Evolutionary conservation across 2,329 filamentous ascomycete species (phyloP).

Genomic region (Venturia carpophila): DNA sequence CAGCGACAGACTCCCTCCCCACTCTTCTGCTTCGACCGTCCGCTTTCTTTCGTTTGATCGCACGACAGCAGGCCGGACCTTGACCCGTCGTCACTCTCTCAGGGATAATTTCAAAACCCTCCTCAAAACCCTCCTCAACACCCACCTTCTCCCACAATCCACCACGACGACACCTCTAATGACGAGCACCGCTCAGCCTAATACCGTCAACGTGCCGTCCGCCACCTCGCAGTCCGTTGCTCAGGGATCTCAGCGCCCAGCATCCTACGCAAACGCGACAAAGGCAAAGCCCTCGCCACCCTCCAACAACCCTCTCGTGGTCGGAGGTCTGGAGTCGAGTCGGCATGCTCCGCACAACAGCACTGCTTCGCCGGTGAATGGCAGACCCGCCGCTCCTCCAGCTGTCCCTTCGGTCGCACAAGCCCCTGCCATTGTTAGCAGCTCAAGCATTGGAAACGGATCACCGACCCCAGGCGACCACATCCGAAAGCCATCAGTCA

Average conservation of each 20-base stretch:
- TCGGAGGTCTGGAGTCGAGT: constrained; percentile 41
- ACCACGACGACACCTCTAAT: constrained; percentile 41
- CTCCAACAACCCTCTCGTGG: constrained; percentile 45
- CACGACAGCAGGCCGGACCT: constrained; percentile 9
- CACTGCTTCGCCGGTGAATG: constrained; percentile 69
- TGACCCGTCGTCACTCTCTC: constrained; percentile 14
- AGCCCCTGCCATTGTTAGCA: constrained; percentile 54
- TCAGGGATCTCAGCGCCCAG: constrained; percentile 43
- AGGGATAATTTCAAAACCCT: constrained; percentile 8
- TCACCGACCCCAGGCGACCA: constrained; percentile 54
- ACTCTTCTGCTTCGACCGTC: neutral
- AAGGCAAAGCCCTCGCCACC: constrained; percentile 44
- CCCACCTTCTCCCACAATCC: neutral
- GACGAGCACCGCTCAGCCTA: constrained; percentile 51
- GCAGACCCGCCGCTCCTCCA: constrained; percentile 63
- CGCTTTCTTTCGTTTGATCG: constrained; percentile 7
- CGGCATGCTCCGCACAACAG: constrained; percentile 49
- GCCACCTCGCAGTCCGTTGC: constrained; percentile 39
- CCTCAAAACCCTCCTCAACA: neutral
- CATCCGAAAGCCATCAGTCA: constrained; percentile 79
- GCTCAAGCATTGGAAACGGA: constrained; percentile 62
- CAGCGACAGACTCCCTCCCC: neutral
- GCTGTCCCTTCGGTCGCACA: constrained; percentile 54
- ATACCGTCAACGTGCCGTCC: constrained; percentile 39
- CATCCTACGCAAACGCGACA: constrained; percentile 56